A percentile compares a stretch with the other conserved stretches of the same genome.
These are phyloP conservation scores for Trichophyton verrucosum DNA, from an alignment of 2,329 filamentous ascomycete species.

Conservation along the genomic window DNA sequence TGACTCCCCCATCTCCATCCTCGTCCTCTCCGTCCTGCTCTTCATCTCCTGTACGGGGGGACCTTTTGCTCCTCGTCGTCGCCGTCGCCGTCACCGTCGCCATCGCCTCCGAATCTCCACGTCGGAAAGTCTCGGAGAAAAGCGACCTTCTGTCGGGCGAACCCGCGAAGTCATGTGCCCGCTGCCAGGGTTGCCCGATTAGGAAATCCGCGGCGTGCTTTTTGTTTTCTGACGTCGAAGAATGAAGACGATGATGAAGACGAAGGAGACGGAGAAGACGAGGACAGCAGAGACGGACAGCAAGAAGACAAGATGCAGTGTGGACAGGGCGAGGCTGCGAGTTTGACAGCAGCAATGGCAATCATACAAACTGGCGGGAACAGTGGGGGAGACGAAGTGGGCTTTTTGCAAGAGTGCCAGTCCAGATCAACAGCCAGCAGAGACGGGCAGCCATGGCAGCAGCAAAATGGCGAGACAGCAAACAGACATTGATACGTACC, in stretches of 20 bases:
- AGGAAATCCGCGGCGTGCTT: constrained; percentile 4
- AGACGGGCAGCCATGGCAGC: not conserved
- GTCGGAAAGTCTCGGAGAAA: not conserved
- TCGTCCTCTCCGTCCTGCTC: not conserved
- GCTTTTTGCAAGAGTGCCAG: not conserved
- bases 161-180: constrained; percentile 11
- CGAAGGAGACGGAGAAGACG: not conserved
- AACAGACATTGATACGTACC: constrained; percentile 18
- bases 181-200: not conserved
- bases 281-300: not conserved
- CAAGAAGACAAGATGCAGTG: not conserved
- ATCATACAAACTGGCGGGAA: not conserved
- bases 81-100: not conserved
- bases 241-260: not conserved
- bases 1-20: not conserved
- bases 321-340: not conserved
- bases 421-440: not conserved
- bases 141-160: constrained; percentile 5
- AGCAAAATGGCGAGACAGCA: not conserved
- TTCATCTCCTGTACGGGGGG: not conserved
- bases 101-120: not conserved
- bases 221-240: not conserved
- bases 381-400: not conserved
- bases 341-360: not conserved
- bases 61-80: not conserved